Base-by-base conservation (phyloP, 2,329 filamentous ascomycete genomes). In the Diplodia seriata region DNA sequence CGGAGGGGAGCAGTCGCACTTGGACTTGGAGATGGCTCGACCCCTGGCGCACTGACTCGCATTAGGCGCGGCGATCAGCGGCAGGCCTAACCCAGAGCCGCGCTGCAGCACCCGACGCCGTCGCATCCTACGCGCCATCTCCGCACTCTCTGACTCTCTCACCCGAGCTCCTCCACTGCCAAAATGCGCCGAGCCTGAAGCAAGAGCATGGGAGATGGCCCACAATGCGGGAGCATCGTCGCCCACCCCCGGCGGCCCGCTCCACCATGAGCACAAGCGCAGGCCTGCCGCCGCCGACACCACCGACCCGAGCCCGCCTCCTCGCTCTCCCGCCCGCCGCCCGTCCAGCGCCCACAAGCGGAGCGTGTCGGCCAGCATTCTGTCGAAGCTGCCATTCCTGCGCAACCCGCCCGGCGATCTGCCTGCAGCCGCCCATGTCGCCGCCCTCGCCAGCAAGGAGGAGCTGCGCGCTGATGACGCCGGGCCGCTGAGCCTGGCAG, bases 341-440 rank as follows among this genome's bases (percentile, higher is more conserved):
- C 47, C 47, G 9, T 50, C 55, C 43, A 61, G 47, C 66, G 73
- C 76, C 65, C 81, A 87, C 76, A 82, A 81, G 74, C 83, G 87
- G 75, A 87, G 81, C 73, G 79, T 86, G 62, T 90, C 88, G 31
- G 87, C 87, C 40, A 87, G 87, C 69, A 82, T 94, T 53, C 81
- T 94, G 36, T 89, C 90, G 50, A 87, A 86, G 71, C 82, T 94
- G 65, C 87, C 89, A 50, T 92, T 94, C 76, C 80, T 94, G 70
- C 87, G 89, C 56, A 78, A 80, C 67, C 78, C 78, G 69, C 73
- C 79, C 80, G 70, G 80, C 72, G 72, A 74, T 66, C 66, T 55
- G 49, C 66, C 66, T 43, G 20, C 40, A 0, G 43, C 43, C 2
- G 43, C 66, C 9, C 36, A 43, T 70, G 29, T 69, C 69, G 36